These are phyloP conservation scores for Aspergillus sp. DNA, from an alignment of 2,329 filamentous ascomycete species.

Conservation along the genomic window DNA sequence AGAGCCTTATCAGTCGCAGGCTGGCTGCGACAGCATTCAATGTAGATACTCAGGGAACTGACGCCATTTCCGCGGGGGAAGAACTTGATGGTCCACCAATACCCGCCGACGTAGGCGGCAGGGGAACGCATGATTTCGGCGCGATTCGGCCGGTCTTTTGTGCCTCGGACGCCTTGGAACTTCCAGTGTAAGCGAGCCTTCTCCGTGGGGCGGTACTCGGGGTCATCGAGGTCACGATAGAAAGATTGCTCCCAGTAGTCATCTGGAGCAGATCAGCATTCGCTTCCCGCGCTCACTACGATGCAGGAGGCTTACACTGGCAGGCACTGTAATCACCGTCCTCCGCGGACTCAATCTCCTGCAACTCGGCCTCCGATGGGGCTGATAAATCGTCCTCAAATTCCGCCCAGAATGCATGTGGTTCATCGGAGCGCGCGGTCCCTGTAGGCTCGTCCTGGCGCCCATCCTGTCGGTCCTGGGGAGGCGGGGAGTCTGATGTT, in stretches of 20 bases:
- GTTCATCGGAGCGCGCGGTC: neutral
- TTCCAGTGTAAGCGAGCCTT: slow-evolving; percentile 51
- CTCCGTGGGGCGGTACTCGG: slow-evolving; percentile 45
- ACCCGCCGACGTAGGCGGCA: slow-evolving; percentile 46
- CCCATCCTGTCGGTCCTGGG: slow-evolving; percentile 3
- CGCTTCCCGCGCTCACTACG: neutral
- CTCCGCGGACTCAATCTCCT: slow-evolving; percentile 42
- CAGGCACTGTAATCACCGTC: slow-evolving; percentile 45
- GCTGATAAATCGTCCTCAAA: slow-evolving; percentile 47
- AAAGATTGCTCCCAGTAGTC: slow-evolving; percentile 51
- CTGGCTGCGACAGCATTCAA: slow-evolving; percentile 50
- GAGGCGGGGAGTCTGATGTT: slow-evolving; percentile 8
- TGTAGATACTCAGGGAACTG: slow-evolving; percentile 50
- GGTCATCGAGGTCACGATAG: slow-evolving; percentile 48
- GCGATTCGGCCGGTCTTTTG: slow-evolving; percentile 50
- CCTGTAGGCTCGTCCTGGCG: neutral
- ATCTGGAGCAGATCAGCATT: slow-evolving; percentile 24
- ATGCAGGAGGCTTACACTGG: slow-evolving; percentile 35
- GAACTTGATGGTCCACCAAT: slow-evolving; percentile 58
- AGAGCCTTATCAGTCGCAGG: slow-evolving; percentile 28
- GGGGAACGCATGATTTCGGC: slow-evolving; percentile 51
- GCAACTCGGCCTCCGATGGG: slow-evolving; percentile 50
- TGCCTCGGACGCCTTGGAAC: slow-evolving; percentile 51
- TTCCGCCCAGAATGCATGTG: slow-evolving; percentile 43
- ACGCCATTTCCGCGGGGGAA: slow-evolving; percentile 53